Percentiles rank a stretch among this genome's conserved stretches.
These are phyloP conservation scores for Didymella keratinophila DNA, from an alignment of 2,329 filamentous ascomycete species.

Conservation along the genomic window DNA sequence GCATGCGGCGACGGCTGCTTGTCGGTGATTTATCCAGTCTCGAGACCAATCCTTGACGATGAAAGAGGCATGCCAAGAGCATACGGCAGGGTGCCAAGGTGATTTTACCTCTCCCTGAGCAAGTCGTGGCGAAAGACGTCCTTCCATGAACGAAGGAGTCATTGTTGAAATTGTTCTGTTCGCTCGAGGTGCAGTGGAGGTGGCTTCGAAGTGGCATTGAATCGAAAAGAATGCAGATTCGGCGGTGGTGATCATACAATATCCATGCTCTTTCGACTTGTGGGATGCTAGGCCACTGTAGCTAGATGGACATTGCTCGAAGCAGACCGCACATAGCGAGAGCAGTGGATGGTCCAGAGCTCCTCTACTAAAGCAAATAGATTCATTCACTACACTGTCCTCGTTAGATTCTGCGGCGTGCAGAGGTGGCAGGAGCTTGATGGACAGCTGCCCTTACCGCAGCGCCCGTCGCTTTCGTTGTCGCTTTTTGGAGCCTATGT, in stretches of 20 bases:
- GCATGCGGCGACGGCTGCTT: slow-evolving; percentile 9
- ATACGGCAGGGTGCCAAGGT: slow-evolving; percentile 1
- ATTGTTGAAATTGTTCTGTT: not conserved
- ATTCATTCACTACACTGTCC: not conserved
- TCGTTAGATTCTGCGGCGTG: not conserved
- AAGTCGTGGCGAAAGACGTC: slow-evolving; percentile 1
- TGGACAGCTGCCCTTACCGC: not conserved
- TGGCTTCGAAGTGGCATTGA: not conserved
- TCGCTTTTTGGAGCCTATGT: not conserved
- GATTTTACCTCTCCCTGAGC: not conserved
- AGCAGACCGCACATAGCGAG: not conserved
- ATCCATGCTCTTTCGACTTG: not conserved
- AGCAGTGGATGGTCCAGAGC: not conserved
- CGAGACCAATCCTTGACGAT: not conserved
- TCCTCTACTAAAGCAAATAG: not conserved
- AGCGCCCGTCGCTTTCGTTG: not conserved
- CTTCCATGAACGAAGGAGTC: not conserved
- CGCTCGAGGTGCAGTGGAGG: not conserved
- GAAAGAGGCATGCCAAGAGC: slow-evolving; percentile 1
- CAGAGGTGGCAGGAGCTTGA: not conserved
- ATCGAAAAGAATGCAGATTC: slow-evolving; percentile 2
- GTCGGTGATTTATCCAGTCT: slow-evolving; percentile 2
- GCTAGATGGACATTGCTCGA: not conserved
- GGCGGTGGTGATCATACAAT: not conserved
- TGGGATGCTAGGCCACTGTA: not conserved